Conservation (phyloP, 768 basidiomycete genomes). For the Podaxis sp. region DNA sequence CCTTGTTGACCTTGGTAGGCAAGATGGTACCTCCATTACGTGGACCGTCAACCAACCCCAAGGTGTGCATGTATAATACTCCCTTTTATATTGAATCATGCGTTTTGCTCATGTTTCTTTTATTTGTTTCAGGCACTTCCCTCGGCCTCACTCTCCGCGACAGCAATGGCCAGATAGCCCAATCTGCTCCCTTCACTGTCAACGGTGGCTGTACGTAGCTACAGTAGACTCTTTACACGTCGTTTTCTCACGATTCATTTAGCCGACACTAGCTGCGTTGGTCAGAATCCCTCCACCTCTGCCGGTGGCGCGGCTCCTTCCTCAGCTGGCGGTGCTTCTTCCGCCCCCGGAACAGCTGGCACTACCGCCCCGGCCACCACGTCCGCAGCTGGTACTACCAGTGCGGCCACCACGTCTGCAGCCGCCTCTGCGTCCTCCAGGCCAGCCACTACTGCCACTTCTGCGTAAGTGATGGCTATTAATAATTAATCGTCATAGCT, state of each 20-base stretch:
- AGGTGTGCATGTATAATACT: not conserved
- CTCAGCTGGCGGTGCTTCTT: slow-evolving; percentile 18
- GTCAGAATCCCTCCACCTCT: slow-evolving; percentile 20
- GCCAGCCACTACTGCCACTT: slow-evolving; percentile 16
- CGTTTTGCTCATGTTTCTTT: not conserved
- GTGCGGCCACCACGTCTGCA: slow-evolving; percentile 17
- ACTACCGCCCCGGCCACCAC: slow-evolving; percentile 12
- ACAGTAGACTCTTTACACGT: not conserved
- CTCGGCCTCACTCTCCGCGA: slow-evolving; percentile 67
- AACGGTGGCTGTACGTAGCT: slow-evolving; percentile 46
- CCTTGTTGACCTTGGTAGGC: slow-evolving; percentile 45
- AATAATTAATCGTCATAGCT: not conserved
- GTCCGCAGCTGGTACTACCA: slow-evolving; percentile 6
- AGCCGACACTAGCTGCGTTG: slow-evolving; percentile 39
- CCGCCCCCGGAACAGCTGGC: too few species aligned
- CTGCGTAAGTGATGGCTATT: slow-evolving; percentile 1
- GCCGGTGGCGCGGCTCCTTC: slow-evolving; percentile 21
- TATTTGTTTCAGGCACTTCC: slow-evolving; percentile 38
- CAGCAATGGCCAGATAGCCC: slow-evolving; percentile 45
- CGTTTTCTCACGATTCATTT: slow-evolving; percentile 1
- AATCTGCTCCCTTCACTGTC: slow-evolving; percentile 55
- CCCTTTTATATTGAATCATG: not conserved
- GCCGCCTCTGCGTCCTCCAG: not conserved
- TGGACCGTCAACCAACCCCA: slow-evolving; percentile 51
- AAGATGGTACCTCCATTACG: slow-evolving; percentile 39